A percentile compares a stretch with the other conserved stretches of the same genome.
phyloP scores from a whole-genome alignment of 768 basidiomycete genomes.

The Sporobolomyces phaffii region DNA sequence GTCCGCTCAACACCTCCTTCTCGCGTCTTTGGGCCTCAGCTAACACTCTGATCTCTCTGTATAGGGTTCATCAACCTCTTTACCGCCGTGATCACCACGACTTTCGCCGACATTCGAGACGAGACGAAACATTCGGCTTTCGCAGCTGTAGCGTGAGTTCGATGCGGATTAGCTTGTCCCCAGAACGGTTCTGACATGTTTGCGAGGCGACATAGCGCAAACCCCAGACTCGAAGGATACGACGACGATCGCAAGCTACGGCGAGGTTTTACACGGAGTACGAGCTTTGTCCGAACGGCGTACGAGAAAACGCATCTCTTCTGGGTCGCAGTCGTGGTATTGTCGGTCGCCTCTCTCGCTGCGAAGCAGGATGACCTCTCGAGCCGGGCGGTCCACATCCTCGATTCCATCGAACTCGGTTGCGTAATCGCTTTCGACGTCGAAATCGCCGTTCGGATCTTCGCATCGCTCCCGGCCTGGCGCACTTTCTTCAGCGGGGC shows the following conservation, averaged over 20 bases:
- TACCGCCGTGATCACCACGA: slow-evolving; percentile 91
- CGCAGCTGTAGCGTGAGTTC: slow-evolving; percentile 58
- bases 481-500: slow-evolving; percentile 59
- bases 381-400: slow-evolving; percentile 21
- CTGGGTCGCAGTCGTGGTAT: slow-evolving; percentile 70
- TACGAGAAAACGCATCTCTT: slow-evolving; percentile 52
- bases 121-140: slow-evolving; percentile 89
- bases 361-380: slow-evolving; percentile 55
- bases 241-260: slow-evolving; percentile 12
- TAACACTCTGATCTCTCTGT: too few relatives aligned
- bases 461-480: slow-evolving; percentile 68
- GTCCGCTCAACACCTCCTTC: slow-evolving; percentile 33
- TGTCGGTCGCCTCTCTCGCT: slow-evolving; percentile 66
- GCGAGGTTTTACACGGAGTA: not conserved
- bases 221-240: not conserved
- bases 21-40: too few relatives aligned
- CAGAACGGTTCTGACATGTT: too few relatives aligned
- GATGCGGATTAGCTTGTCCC: not conserved
- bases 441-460: slow-evolving; percentile 72
- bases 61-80: slow-evolving; percentile 75
- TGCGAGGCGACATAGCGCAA: not conserved
- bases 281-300: slow-evolving; percentile 5
- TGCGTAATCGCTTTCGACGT: slow-evolving; percentile 80
- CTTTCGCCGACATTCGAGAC: slow-evolving; percentile 76
- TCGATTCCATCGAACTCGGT: slow-evolving; percentile 62